Conservation (phyloP, 495 filamentous ascomycete species). For the Penicillium macrosclerotiorum region DNA sequence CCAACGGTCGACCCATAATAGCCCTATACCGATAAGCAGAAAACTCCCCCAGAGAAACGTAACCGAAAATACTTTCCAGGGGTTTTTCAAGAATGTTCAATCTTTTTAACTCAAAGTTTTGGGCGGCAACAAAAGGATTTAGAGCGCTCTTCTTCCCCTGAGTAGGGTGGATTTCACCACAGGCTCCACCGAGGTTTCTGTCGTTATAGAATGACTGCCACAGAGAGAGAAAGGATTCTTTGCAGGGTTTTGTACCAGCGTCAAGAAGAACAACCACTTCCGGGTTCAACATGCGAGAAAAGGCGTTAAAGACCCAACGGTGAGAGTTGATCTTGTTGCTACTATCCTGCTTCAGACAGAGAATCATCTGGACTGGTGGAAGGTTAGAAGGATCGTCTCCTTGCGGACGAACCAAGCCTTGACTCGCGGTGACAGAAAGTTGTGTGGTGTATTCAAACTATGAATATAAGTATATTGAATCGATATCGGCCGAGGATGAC, state of each 20-base stretch:
- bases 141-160: conserved; percentile 81
- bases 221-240: conserved; percentile 81
- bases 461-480: not conserved
- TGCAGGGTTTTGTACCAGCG: conserved; percentile 91
- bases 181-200: conserved; percentile 93
- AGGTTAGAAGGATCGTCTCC: conserved; percentile 77
- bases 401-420: conserved; percentile 87
- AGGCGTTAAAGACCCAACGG: conserved; percentile 94
- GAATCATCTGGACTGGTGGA: conserved; percentile 95
- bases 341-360: conserved; percentile 96
- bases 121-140: conserved; percentile 88
- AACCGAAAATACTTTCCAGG: conserved; percentile 90
- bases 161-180: conserved; percentile 97
- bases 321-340: conserved; percentile 99
- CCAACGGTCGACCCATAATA: conserved; percentile 90
- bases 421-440: conserved; percentile 87
- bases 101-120: conserved; percentile 99
- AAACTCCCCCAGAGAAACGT: conserved; percentile 95
- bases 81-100: conserved; percentile 97
- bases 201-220: conserved; percentile 99
- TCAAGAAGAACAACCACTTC: conserved; percentile 94
- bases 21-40: conserved; percentile 95
- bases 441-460: conserved; percentile 97
- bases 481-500: conserved; percentile 5
- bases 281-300: conserved; percentile 90